Evolutionary conservation across 2,329 filamentous ascomycete genomes (phyloP).

Genomic region (Geoglossum cookeanum): DNA sequence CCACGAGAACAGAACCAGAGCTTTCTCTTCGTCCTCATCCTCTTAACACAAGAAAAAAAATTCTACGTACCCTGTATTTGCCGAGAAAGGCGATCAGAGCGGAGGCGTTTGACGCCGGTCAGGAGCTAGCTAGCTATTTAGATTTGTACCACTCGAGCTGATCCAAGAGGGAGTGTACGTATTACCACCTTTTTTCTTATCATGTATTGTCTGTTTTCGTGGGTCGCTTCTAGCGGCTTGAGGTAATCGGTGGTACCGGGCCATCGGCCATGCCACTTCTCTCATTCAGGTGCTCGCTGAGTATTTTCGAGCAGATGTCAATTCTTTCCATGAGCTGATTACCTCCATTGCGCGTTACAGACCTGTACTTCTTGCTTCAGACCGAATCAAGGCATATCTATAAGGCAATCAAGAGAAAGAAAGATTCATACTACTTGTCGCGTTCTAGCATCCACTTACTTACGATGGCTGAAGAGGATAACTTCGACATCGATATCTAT

Average conservation of each 20-base stretch:
- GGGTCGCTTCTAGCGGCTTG: neutral
- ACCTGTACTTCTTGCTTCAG: slow-evolving; percentile 5
- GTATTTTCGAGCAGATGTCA: neutral
- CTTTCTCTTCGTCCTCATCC: slow-evolving; percentile 2
- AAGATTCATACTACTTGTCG: neutral
- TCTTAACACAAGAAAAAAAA: neutral
- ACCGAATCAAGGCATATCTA: slow-evolving; percentile 5
- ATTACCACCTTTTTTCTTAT: slow-evolving; percentile 1
- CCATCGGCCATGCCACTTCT: neutral
- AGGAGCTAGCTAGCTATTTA: neutral
- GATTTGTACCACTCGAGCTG: slow-evolving; percentile 1
- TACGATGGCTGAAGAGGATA: slow-evolving; percentile 36
- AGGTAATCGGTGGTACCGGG: neutral
- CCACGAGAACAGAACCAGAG: slow-evolving; percentile 1
- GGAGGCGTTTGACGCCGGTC: neutral
- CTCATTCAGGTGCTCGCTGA: neutral
- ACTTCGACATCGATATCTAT: slow-evolving; percentile 54
- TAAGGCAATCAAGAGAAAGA: slow-evolving; percentile 6
- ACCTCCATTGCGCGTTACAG: slow-evolving; percentile 3
- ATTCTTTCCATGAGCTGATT: slow-evolving; percentile 5
- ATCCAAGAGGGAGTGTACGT: slow-evolving; percentile 1
- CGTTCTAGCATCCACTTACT: neutral
- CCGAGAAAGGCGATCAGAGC: slow-evolving; percentile 2
- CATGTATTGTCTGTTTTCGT: slow-evolving; percentile 1
- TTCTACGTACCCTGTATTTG: slow-evolving; percentile 1